Conservation (phyloP, 192 early-diverging fungal genomes). For the Geosiphon pyriformis region DNA sequence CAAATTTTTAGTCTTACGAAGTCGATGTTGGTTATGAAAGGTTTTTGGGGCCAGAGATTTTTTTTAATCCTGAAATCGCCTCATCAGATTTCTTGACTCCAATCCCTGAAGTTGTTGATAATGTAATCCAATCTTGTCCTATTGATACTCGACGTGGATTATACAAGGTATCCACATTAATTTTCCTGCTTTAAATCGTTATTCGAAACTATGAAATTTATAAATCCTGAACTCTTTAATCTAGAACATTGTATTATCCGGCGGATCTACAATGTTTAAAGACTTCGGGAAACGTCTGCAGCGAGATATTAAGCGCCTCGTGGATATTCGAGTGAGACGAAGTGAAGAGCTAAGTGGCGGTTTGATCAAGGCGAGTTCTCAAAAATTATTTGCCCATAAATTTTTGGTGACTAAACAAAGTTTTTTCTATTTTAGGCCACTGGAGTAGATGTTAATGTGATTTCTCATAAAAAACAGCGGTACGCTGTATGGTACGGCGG, state of each 20-base stretch:
- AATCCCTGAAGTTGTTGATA: conserved; percentile 93
- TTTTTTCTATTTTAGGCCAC: conserved; percentile 49
- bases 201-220: not conserved
- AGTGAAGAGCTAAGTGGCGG: conserved; percentile 75
- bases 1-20: conserved; percentile 65
- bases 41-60: conserved; percentile 98
- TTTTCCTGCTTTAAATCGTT: not conserved
- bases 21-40: conserved; percentile 98
- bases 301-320: conserved; percentile 88
- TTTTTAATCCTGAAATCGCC: conserved; percentile 98
- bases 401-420: too few species aligned
- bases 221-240: conserved; percentile 10
- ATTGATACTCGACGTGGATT: conserved; percentile 96
- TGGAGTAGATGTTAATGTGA: conserved; percentile 93
- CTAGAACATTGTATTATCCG: conserved; percentile 97
- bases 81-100: conserved; percentile 95
- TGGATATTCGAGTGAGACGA: conserved; percentile 63
- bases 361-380: conserved; percentile 31
- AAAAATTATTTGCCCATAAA: conserved; percentile 18
- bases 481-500: conserved; percentile 99
- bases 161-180: conserved; percentile 64
- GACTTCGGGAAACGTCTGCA: conserved; percentile 92
- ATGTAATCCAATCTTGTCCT: conserved; percentile 92
- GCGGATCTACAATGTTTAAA: conserved; percentile 99
- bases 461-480: conserved; percentile 97